phyloP scores from a whole-genome alignment of 139 green algal species.

The Yamagishiella unicocca region DNA sequence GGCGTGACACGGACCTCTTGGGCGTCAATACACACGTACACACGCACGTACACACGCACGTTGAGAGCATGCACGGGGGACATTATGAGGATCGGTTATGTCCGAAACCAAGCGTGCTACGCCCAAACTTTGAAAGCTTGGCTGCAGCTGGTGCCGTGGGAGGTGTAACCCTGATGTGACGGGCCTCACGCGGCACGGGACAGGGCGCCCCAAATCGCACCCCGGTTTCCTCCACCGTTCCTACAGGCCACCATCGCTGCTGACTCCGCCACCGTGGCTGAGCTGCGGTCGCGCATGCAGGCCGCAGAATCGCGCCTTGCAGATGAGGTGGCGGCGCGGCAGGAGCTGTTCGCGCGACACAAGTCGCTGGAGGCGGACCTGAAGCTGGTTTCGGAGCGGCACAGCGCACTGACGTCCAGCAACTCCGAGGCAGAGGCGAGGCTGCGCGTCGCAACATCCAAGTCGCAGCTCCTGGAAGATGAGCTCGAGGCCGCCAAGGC shows the following conservation, averaged over 20 bases:
- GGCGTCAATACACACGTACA: no score
- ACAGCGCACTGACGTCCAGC: background rate
- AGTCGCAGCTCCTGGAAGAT: slow-evolving; percentile 47
- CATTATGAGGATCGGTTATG: no score
- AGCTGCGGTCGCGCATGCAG: slow-evolving; percentile 45
- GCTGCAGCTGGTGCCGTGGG: no score
- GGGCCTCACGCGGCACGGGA: no score
- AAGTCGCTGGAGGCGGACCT: slow-evolving; percentile 42
- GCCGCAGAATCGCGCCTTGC: slow-evolving; percentile 30
- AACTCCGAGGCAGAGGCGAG: slow-evolving; percentile 40
- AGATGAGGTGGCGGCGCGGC: slow-evolving; percentile 15
- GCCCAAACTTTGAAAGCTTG: no score
- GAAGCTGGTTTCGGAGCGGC: background rate
- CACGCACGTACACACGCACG: no score
- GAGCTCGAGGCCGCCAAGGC: slow-evolving; percentile 18
- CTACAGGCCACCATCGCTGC: slow-evolving; percentile 37
- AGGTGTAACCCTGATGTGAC: no score
- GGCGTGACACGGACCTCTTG: no score
- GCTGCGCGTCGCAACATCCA: background rate
- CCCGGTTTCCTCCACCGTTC: no score
- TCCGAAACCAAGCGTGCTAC: no score
- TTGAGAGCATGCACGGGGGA: no score
- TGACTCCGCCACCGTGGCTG: slow-evolving; percentile 41
- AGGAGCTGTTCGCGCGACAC: slow-evolving; percentile 32
- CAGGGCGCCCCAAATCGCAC: no score